Base-by-base conservation (phyloP, 2,329 filamentous ascomycete species). In the Pseudogymnoascus sp. region DNA sequence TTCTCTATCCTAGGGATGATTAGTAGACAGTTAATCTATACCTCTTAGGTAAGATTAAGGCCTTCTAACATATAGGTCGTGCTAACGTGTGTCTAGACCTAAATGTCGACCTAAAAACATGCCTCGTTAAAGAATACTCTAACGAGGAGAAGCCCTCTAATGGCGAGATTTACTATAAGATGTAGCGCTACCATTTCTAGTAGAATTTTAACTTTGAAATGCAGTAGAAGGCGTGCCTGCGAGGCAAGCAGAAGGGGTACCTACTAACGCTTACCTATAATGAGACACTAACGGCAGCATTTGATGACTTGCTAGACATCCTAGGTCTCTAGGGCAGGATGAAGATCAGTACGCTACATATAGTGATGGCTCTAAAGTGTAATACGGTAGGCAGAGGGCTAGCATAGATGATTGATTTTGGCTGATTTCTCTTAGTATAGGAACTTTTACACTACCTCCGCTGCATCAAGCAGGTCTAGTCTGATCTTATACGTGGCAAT, bases 91-190 rank as follows among this genome's bases (percentile, higher is more conserved):
- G 38, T 3, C 33, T 35, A 73, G 70, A 71, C 65, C 66, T 70
- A 9, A 67, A 67, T 52, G 45, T 40, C 33, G 65, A 70, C 58
- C 67, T 74, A 35, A 63, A 64, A 41, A 67, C 60, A 23, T 33
- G 67, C 9, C 66, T 73, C n/a, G 64, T 68, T 28, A 66, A 74
- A 55, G 71, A 72, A 67, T 73, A 73, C 64, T 59, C 67, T 4
- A 71, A 71, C 41, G 63, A 73, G 63, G 67, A 69, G 55, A 63
- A 62, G 8, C 67, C 68, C 16, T 69, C 55, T 41, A 65, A 72
- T 64, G 68, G 70, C 28, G 66, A 72, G 62, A 67, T 74, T 28
- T 74, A 72, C 64, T 65, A 67, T n/a, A 72, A 73, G 66, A 69
- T 73, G 63, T 63, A 63, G 41, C 62, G 69, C 65, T 71, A 73